A percentile compares a stretch with the other conserved stretches of the same genome.
phyloP scores from a whole-genome alignment of 768 basidiomycete genomes.

The Naganishia kalamii region DNA sequence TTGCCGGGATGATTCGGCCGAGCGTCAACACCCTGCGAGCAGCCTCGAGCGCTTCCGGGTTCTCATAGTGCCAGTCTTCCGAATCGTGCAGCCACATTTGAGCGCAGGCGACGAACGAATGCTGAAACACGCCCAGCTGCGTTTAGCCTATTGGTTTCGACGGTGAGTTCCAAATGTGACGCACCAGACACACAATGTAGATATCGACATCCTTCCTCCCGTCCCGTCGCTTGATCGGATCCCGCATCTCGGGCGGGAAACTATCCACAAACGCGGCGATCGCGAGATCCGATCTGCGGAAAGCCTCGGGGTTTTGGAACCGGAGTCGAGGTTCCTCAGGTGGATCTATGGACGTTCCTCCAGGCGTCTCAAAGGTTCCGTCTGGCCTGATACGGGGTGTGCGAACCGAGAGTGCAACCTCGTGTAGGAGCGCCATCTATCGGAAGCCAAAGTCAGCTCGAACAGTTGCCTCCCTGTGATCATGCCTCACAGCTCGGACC shows the following conservation, averaged over 20 bases:
- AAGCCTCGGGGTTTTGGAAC: constrained; percentile 3
- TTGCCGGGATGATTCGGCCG: constrained; percentile 7
- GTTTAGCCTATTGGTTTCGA: background rate
- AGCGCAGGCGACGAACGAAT: constrained; percentile 5
- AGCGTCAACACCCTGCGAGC: constrained; percentile 15
- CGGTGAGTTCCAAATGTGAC: background rate
- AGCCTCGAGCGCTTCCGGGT: constrained; percentile 14
- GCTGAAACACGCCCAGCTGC: background rate
- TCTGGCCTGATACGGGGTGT: background rate
- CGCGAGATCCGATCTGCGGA: constrained; percentile 14
- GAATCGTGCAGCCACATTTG: constrained; percentile 20
- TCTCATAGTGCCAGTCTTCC: constrained; percentile 13
- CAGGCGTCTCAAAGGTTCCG: background rate
- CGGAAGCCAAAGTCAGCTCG: background rate
- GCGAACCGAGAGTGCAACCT: background rate
- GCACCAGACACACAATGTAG: constrained; percentile 2
- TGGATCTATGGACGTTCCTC: background rate
- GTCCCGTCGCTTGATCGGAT: constrained; percentile 6
- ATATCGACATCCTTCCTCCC: constrained; percentile 3
- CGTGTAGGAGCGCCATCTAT: constrained; percentile 6
- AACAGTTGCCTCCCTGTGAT: too few species aligned
- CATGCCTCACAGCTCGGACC: background rate
- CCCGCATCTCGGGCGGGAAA: constrained; percentile 15
- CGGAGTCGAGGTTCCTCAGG: background rate
- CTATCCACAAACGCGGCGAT: constrained; percentile 10